Evolutionary conservation across 2,329 filamentous ascomycete species (phyloP).

Genomic region (Diatrype stigma): DNA sequence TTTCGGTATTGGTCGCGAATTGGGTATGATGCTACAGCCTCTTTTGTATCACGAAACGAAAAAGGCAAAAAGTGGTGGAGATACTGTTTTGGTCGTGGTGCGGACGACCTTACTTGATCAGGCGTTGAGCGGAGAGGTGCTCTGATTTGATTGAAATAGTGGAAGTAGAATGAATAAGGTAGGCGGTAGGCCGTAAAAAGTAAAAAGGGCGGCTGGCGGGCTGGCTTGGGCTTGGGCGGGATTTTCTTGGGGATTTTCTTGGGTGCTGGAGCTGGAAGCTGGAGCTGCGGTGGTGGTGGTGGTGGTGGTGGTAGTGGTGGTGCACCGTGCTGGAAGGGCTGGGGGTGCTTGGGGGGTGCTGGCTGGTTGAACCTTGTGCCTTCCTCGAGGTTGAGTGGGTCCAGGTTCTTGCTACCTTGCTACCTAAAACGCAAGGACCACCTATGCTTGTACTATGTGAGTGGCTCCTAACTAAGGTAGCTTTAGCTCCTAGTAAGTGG

Average conservation of each 20-base stretch:
- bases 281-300: too few relatives aligned
- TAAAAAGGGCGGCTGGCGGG: background rate
- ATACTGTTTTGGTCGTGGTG: conserved; percentile 63
- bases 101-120: conserved; percentile 64
- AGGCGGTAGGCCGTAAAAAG: conserved; percentile 7
- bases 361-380: background rate
- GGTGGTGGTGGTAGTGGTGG: too few relatives aligned
- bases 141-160: conserved; percentile 33
- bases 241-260: conserved; percentile 1
- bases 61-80: conserved; percentile 56
- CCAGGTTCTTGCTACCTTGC: background rate
- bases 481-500: too few relatives aligned
- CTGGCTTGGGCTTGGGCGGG: background rate
- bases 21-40: conserved; percentile 10
- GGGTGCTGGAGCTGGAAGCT: too few relatives aligned
- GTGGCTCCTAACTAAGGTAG: background rate
- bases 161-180: conserved; percentile 27
- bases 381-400: background rate
- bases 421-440: background rate
- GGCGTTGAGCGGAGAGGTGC: conserved; percentile 50
- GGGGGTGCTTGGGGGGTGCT: too few relatives aligned
- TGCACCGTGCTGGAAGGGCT: too few relatives aligned
- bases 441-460: background rate
- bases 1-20: conserved; percentile 12
- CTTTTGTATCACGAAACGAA: conserved; percentile 43